A percentile compares a stretch with the other conserved stretches of the same genome.
These are phyloP conservation scores for Aureobasidium namibiae DNA, from an alignment of 2,329 filamentous ascomycete species.

Conservation along the genomic window DNA sequence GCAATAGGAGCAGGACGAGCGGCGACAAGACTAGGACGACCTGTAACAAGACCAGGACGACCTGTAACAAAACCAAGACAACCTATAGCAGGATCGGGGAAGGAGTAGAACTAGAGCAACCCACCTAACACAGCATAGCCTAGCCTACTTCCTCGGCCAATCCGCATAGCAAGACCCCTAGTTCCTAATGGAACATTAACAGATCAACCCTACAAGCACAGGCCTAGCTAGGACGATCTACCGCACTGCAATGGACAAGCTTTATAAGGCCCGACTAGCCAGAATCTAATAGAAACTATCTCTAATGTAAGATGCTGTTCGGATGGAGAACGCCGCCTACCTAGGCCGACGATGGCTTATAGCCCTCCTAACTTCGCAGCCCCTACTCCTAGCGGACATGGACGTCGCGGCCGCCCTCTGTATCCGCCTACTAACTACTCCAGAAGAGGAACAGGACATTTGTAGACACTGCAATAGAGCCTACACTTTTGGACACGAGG, in stretches of 20 bases:
- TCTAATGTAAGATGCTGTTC: background rate
- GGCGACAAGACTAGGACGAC: background rate
- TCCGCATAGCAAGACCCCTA: background rate
- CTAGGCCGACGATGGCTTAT: too few relatives aligned
- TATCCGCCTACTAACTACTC: background rate
- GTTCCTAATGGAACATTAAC: background rate
- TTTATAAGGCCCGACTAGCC: background rate
- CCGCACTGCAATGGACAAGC: background rate
- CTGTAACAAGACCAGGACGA: background rate
- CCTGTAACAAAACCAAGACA: background rate
- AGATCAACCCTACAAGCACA: background rate
- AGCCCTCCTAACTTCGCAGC: background rate
- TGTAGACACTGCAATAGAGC: background rate
- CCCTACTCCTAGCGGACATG: background rate
- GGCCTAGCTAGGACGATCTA: background rate
- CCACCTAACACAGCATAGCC: background rate
- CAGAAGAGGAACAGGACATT: background rate
- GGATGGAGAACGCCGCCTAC: background rate
- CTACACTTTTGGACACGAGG: background rate
- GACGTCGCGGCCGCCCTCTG: too few relatives aligned
- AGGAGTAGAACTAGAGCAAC: background rate
- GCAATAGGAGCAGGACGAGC: background rate
- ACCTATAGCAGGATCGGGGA: background rate
- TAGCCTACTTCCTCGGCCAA: background rate
- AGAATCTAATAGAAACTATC: background rate